Percentiles rank a stretch among this genome's conserved stretches.
Evolutionary conservation across 2,329 filamentous ascomycete genomes (phyloP).

Genomic region (Erysiphe pisi): DNA sequence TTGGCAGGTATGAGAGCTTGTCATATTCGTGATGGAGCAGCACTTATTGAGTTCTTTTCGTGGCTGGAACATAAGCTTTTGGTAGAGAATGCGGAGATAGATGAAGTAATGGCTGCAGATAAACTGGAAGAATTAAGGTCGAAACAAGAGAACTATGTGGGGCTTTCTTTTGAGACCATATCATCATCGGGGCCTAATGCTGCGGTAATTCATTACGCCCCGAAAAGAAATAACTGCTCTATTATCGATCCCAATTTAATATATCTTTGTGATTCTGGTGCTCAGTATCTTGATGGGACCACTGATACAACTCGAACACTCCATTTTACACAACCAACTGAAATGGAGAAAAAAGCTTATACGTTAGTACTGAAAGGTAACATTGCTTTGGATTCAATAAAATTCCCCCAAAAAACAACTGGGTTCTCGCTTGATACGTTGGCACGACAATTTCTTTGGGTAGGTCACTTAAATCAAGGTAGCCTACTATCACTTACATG

Average conservation of each 20-base stretch:
- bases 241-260: constrained; percentile 73
- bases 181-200: constrained; percentile 77
- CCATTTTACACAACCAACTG: constrained; percentile 77
- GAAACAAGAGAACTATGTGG: constrained; percentile 63
- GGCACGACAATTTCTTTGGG: constrained; percentile 87
- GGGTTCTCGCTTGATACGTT: constrained; percentile 83
- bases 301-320: constrained; percentile 91
- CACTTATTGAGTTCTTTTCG: constrained; percentile 83
- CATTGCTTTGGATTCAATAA: constrained; percentile 71
- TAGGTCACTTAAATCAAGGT: constrained; percentile 36
- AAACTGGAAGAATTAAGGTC: constrained; percentile 70
- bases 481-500: constrained; percentile 23
- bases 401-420: constrained; percentile 91
- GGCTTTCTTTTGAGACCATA: constrained; percentile 89
- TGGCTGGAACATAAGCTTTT: constrained; percentile 88
- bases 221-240: constrained; percentile 70
- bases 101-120: constrained; percentile 86
- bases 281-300: constrained; percentile 91
- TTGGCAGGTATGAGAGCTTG: constrained; percentile 87
- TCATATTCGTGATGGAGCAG: constrained; percentile 86
- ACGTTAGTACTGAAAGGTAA: constrained; percentile 92
- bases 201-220: constrained; percentile 91
- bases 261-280: constrained; percentile 94
- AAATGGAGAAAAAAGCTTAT: constrained; percentile 77
- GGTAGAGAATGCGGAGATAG: constrained; percentile 59